Base-by-base conservation (phyloP, 352 stramenopile genomes). In the Pythium graminicola region DNA sequence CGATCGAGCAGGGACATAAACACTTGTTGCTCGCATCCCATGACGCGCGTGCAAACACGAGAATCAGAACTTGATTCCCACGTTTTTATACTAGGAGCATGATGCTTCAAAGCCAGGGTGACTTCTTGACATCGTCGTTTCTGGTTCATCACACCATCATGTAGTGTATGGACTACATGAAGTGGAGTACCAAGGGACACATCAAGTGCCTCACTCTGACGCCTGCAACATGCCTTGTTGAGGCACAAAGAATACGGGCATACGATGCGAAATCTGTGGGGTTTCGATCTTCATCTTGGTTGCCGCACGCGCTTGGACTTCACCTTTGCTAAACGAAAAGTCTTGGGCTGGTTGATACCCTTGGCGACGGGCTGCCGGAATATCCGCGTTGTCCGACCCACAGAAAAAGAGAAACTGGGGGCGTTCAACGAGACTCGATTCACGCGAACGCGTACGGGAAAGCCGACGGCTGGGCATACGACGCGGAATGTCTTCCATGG, bases 401-500 rank as follows among this genome's bases (percentile, higher is more conserved):
- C 75, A 86, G 62, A 89, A 89, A 67, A 89, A 85, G 56, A 86
- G 70, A 62, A 89, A 85, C 62, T 85, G 75, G 38, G 67, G 73
- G 2, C 61, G 67, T 52, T 86, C 78, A 36, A 62, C 42, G n/a
- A 70, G 74, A 61, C 75, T 85, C 35, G 31, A 58, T 20, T 54
- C 43, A 36, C 59, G 50, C 23, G 35, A 26, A 29, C 50, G 49
- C 19, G 38, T 16, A 38, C 11, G 22, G 16, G n/a, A 38, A 7
- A 44, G 9, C 9, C 31, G 31, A 27, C 41, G 48, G 17, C 60
- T 51, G 16, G 50, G 51, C 38, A 57, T 54, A n/a, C 38, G 38
- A 22, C 54, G 41, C n/a, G 35, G 31, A 43, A 62, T 49, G 14
- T 67, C 52, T n/a, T 67, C 52, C 9, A 62, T 42, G 1, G 59